These are phyloP conservation scores for Cinnamomum micranthum DNA, from an alignment of 164 flowering plant genomes.

Conservation along the genomic window DNA sequence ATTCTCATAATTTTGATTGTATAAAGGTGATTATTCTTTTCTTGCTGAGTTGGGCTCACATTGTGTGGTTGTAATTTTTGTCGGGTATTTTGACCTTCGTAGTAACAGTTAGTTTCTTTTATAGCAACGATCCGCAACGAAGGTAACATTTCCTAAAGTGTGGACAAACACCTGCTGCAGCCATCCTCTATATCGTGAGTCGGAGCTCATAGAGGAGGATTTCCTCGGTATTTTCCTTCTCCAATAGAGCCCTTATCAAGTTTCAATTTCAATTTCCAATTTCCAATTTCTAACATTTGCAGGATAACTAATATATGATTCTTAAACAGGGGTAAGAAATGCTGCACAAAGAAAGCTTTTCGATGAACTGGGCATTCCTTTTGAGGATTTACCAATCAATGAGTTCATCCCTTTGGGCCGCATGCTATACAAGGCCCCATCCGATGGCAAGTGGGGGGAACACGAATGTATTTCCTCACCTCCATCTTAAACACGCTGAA, in stretches of 20 bases:
- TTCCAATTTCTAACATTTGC: not conserved
- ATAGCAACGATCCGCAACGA: slow-evolving; percentile 98
- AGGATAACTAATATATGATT: not conserved
- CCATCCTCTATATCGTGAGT: slow-evolving; percentile 90
- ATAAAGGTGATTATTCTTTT: not conserved
- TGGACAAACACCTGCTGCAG: slow-evolving; percentile 99
- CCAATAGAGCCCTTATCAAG: not conserved
- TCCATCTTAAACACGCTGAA: not conserved
- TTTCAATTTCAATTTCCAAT: not conserved
- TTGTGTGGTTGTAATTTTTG: not conserved
- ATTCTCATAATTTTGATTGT: not conserved
- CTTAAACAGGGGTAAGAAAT: slow-evolving; percentile 74
- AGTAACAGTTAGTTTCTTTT: not conserved
- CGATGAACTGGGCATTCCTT: slow-evolving; percentile 91
- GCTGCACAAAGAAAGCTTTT: slow-evolving; percentile 96
- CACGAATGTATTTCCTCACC: slow-evolving; percentile 64
- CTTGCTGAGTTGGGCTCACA: not conserved
- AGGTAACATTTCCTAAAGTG: slow-evolving; percentile 92
- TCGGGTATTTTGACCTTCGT: not conserved
- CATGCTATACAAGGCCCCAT: slow-evolving; percentile 95
- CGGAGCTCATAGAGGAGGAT: slow-evolving; percentile 83
- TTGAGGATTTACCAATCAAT: slow-evolving; percentile 88
- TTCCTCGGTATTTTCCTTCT: slow-evolving; percentile 52
- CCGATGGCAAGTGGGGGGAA: slow-evolving; percentile 99
- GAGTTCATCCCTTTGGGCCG: slow-evolving; percentile 78